Base-by-base conservation (phyloP, 139 green algal species). In the Micractinium sp. region DNA sequence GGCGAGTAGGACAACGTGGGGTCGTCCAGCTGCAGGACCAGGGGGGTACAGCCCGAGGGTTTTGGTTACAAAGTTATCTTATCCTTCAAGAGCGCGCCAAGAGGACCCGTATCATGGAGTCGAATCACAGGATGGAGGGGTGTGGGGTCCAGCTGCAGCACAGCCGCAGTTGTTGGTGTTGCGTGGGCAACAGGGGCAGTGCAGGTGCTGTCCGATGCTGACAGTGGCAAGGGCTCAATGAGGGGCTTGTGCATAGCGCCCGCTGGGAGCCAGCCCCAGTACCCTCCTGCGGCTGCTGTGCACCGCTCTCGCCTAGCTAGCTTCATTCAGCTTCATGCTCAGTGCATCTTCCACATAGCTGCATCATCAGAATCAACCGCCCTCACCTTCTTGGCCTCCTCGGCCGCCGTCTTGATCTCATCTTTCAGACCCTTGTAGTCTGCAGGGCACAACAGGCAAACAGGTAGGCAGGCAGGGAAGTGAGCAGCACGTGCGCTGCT, bases 371-470 rank as follows among this genome's bases (percentile, higher is more conserved):
- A 66, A 9, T 1, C 29, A 27, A 63, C 20, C 13, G 4, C 5
- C 0, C 76, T 2, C 76, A 89, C 86, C 75, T 85, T 38, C 20
- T 33, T 31, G 0, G 88, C 69, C 15, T 92, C 93, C 84, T 95
- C 91, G 39, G 89, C 88, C 18, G 82, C 74, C 23, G 91, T 87
- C 89, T 98, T 97, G 91, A 98, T 98, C 35, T 98, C 89, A 82
- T 98, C 94, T 92, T 98, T 98, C 0, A 98, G 94, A 0, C 79
- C 90, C 86, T 92, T 93, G 86, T 96, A 96, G 81, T 95, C 89
- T 79, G 79, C 47, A 71, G 79, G 31, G 77, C 39, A 36, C n/a
- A n/a, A 56, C 74, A 35, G 77, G 38, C 38, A 53, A 19, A 18
- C 31, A 78, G 27, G 71, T 19, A 78, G 31, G 71, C 4, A 39